phyloP scores from a whole-genome alignment of 225 moss, liverwort and hornwort genomes.

The Neckera pumila region DNA sequence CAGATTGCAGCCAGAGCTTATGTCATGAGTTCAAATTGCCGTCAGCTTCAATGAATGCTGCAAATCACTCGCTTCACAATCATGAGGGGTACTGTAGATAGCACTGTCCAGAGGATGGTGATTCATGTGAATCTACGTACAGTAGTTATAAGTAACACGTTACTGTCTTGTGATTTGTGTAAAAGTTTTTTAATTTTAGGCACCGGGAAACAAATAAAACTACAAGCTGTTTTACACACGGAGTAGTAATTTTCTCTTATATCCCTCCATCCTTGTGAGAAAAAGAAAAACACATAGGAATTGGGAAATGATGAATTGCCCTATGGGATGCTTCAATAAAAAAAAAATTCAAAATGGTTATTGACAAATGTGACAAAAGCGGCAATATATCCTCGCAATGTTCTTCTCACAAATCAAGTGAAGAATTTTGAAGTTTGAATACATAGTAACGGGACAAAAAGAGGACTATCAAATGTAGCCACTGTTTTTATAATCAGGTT shows the following conservation, averaged over 20 bases:
- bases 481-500: accelerated
- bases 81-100: not conserved
- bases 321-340: not conserved
- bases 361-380: not conserved
- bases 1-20: not conserved
- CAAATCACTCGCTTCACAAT: not conserved
- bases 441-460: not conserved
- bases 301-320: not conserved
- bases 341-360: not conserved
- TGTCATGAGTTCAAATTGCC: not conserved
- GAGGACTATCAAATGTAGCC: no score
- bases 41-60: constrained; percentile 11
- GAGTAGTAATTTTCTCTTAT: not conserved
- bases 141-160: not conserved
- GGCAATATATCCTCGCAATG: not conserved
- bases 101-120: not conserved
- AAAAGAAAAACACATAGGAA: not conserved
- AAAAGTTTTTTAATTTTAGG: not conserved
- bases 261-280: accelerated
- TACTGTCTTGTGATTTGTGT: not conserved
- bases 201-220: not conserved
- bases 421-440: not conserved
- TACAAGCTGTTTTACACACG: no score
- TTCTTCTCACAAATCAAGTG: not conserved
- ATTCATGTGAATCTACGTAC: not conserved